A percentile compares a stretch with the other conserved stretches of the same genome.
Conservation (phyloP, 2,329 filamentous ascomycete species). For the Monascus ruber region DNA sequence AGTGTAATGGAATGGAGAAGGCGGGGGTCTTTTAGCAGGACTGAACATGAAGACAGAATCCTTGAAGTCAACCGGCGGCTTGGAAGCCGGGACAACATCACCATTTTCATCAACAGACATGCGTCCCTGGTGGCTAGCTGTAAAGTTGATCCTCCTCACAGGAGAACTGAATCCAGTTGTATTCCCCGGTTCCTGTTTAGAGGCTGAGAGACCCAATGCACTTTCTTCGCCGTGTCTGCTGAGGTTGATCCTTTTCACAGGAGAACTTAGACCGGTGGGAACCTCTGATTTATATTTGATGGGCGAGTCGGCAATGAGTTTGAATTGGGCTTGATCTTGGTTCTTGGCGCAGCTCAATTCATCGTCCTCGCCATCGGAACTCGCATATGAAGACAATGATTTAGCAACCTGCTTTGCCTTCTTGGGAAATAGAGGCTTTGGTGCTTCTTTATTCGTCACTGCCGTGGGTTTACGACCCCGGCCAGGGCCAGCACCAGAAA, state of each 20-base stretch:
- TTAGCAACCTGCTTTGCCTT: constrained; percentile 38
- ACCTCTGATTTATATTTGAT: constrained; percentile 15
- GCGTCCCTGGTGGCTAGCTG: constrained; percentile 7
- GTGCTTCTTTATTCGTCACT: constrained; percentile 13
- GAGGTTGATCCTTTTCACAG: constrained; percentile 23
- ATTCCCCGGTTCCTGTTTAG: constrained; percentile 12
- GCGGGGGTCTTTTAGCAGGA: constrained; percentile 33
- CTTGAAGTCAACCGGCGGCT: constrained; percentile 17
- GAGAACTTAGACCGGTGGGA: constrained; percentile 19
- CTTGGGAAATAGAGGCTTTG: constrained; percentile 37
- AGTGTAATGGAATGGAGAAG: constrained; percentile 33
- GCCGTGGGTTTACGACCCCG: constrained; percentile 23
- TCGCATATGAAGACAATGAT: constrained; percentile 22
- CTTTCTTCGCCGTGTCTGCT: constrained; percentile 22
- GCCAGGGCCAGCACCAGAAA: constrained; percentile 14
- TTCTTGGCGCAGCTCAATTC: constrained; percentile 29
- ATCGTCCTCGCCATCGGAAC: constrained; percentile 33
- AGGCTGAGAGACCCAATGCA: constrained; percentile 15
- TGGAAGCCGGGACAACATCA: constrained; percentile 14
- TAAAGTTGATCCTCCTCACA: constrained; percentile 28
- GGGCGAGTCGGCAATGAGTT: constrained; percentile 24
- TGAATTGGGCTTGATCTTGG: constrained; percentile 12
- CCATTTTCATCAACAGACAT: constrained; percentile 9
- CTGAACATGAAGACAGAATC: constrained; percentile 29
- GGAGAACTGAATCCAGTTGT: constrained; percentile 18